Conservation (phyloP, 164 flowering plant species). For the Berberis thunbergii region DNA sequence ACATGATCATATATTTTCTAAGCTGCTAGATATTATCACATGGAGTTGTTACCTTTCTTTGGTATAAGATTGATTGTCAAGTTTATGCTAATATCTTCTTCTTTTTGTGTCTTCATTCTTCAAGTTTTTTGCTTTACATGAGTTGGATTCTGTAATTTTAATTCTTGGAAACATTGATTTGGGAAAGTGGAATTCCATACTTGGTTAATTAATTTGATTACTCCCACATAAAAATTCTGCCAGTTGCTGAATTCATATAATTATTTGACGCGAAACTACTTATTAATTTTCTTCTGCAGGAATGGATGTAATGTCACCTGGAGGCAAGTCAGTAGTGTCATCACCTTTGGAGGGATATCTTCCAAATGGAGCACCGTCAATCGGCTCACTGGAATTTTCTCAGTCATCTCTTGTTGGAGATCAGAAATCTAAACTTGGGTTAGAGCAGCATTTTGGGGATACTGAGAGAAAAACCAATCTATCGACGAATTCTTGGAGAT, state of each 20-base stretch:
- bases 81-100: no score
- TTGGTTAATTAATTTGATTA: no score
- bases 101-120: no score
- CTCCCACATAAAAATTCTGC: not conserved
- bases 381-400: conserved; percentile 2
- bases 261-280: not conserved
- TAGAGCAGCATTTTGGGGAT: conserved; percentile 17
- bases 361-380: conserved; percentile 19
- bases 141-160: no score
- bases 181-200: no score
- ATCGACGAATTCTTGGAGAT: conserved; percentile 29
- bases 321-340: conserved; percentile 27
- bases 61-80: no score
- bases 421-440: conserved; percentile 19
- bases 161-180: no score
- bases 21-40: no score
- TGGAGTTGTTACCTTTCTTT: no score
- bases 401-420: conserved; percentile 19
- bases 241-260: not conserved
- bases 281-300: conserved; percentile 9
- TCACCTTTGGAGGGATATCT: conserved; percentile 33
- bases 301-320: conserved; percentile 18
- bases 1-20: no score
- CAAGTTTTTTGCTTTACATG: no score
- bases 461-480: conserved; percentile 33